A percentile compares a stretch with the other conserved stretches of the same genome.
These are phyloP conservation scores for Macrophomina phaseolina DNA, from an alignment of 2,329 filamentous ascomycete genomes.

Conservation along the genomic window DNA sequence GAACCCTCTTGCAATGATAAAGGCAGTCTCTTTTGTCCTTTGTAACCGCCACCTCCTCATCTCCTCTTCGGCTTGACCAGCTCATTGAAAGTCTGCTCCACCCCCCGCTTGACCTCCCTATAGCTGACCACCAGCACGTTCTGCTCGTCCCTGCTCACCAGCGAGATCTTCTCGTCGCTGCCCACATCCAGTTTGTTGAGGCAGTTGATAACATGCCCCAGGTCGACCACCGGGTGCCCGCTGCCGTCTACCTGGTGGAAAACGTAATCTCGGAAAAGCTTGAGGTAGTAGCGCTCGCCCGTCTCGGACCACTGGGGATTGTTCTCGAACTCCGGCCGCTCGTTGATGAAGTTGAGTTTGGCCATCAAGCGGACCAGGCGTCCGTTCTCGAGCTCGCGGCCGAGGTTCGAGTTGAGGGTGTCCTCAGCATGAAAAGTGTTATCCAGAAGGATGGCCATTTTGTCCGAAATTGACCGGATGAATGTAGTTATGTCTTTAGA, in stretches of 20 bases:
- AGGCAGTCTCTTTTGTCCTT: neutral
- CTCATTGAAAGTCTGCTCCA: conserved; percentile 67
- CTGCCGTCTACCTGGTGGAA: conserved; percentile 93
- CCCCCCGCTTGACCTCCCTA: conserved; percentile 76
- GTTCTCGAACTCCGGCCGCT: conserved; percentile 82
- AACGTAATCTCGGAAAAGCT: conserved; percentile 94
- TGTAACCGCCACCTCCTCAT: neutral
- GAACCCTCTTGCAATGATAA: neutral
- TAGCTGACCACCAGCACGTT: conserved; percentile 88
- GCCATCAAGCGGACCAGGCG: conserved; percentile 78
- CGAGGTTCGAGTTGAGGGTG: conserved; percentile 72
- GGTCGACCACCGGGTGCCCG: conserved; percentile 80
- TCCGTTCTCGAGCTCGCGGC: conserved; percentile 86
- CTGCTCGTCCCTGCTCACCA: conserved; percentile 90
- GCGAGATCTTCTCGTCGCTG: conserved; percentile 80
- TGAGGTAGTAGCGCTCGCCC: conserved; percentile 88
- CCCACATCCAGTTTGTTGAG: conserved; percentile 94
- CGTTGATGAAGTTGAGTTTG: conserved; percentile 88
- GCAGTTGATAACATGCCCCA: conserved; percentile 85
- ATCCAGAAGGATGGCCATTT: conserved; percentile 77
- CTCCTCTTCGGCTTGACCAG: conserved; percentile 48
- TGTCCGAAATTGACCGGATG: conserved; percentile 76
- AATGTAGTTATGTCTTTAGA: conserved; percentile 81
- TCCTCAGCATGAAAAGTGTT: conserved; percentile 81
- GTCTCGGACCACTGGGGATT: conserved; percentile 85